phyloP scores from a whole-genome alignment of 2,329 filamentous ascomycete genomes.

The Fusarium ramigenum region DNA sequence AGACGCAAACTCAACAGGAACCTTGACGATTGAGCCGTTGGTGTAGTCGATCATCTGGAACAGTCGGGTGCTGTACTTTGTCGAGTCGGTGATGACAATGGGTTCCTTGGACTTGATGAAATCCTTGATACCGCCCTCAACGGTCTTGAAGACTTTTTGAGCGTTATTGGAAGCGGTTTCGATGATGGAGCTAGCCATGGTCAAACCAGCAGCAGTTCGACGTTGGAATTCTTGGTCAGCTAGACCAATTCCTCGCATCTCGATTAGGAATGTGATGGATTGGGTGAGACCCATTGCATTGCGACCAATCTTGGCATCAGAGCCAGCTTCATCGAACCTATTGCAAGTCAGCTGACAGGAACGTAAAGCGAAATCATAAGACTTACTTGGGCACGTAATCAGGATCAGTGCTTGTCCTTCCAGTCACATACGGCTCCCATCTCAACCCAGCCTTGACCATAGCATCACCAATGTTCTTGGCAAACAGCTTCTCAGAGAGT shows the following conservation, averaged over 20 bases:
- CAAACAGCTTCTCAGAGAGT: constrained; percentile 44
- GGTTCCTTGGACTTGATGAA: constrained; percentile 43
- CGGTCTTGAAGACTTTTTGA: constrained; percentile 37
- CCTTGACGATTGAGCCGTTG: constrained; percentile 41
- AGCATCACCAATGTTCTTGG: constrained; percentile 40
- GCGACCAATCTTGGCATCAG: constrained; percentile 45
- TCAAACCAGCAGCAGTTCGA: constrained; percentile 41
- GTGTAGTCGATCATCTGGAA: constrained; percentile 43
- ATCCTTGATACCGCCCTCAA: constrained; percentile 39
- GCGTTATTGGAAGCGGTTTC: constrained; percentile 45
- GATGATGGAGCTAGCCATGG: constrained; percentile 42
- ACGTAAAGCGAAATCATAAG: fast-evolving
- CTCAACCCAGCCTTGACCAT: constrained; percentile 43
- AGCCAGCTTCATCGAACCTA: constrained; percentile 42
- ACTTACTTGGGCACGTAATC: constrained; percentile 24
- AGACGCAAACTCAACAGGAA: constrained; percentile 44
- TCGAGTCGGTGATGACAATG: constrained; percentile 44
- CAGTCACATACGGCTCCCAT: constrained; percentile 45
- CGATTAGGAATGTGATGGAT: constrained; percentile 43
- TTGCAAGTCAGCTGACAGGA: neutral
- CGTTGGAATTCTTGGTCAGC: constrained; percentile 46
- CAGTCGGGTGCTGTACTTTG: constrained; percentile 24
- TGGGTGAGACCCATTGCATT: constrained; percentile 44
- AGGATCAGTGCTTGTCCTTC: constrained; percentile 22
- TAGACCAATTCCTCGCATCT: constrained; percentile 46